Percentiles rank a stretch among this genome's conserved stretches.
Conservation (phyloP, 106 monocot genomes). For the Posidonia australis region DNA sequence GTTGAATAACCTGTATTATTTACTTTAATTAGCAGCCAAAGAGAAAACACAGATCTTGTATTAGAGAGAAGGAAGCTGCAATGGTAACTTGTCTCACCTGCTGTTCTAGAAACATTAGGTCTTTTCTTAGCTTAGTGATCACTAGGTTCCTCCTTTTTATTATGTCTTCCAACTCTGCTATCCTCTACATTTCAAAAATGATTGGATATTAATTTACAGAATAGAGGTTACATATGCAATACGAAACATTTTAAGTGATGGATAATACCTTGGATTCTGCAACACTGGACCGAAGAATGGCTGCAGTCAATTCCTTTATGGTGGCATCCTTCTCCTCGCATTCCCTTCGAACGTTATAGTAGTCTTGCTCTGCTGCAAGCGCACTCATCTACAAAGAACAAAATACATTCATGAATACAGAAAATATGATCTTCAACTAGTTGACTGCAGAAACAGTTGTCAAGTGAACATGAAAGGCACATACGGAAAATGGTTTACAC, state of each 20-base stretch:
- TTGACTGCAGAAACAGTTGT: no score
- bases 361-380: slow-evolving; percentile 53
- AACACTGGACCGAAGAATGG: slow-evolving; percentile 32
- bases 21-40: not conserved
- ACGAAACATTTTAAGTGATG: slow-evolving; percentile 45
- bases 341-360: slow-evolving; percentile 69
- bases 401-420: not conserved
- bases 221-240: slow-evolving; percentile 21
- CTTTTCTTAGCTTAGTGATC: slow-evolving; percentile 15
- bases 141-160: slow-evolving; percentile 22
- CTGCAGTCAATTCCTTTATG: slow-evolving; percentile 56
- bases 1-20: slow-evolving; percentile 10
- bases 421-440: not conserved
- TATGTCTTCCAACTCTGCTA: slow-evolving; percentile 19
- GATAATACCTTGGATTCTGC: slow-evolving; percentile 59
- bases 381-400: not conserved
- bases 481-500: no score
- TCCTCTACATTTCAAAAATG: slow-evolving; percentile 21
- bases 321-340: slow-evolving; percentile 79
- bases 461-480: no score
- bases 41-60: not conserved
- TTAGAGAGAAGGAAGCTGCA: not conserved
- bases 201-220: not conserved
- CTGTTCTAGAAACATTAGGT: slow-evolving; percentile 17
- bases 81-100: slow-evolving; percentile 3